A percentile compares a stretch with the other conserved stretches of the same genome.
These are phyloP conservation scores for Leptographium galeiforme DNA, from an alignment of 2,329 filamentous ascomycete species.

Conservation along the genomic window DNA sequence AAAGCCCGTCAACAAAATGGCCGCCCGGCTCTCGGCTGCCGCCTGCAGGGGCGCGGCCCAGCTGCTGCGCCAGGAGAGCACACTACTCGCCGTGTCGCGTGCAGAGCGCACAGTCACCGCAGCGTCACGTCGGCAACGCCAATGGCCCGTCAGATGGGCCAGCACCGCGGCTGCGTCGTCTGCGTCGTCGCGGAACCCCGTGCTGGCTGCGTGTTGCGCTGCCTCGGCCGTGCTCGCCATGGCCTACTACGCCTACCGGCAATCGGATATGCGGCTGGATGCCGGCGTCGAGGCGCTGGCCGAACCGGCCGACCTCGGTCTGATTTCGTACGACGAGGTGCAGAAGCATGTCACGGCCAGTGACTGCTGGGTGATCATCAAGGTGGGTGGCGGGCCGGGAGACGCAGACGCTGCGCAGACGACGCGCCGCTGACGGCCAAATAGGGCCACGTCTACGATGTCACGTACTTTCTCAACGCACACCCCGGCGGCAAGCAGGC, in stretches of 20 bases:
- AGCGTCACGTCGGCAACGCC: neutral
- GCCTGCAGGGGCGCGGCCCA: neutral
- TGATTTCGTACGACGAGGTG: slow-evolving; percentile 3
- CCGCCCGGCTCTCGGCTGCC: neutral
- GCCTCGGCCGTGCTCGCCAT: neutral
- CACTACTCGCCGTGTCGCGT: too few species aligned
- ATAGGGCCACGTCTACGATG: slow-evolving; percentile 53
- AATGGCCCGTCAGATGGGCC: neutral
- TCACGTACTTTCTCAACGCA: slow-evolving; percentile 69
- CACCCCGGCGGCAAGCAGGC: slow-evolving; percentile 54
- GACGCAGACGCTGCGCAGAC: neutral
- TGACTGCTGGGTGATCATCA: slow-evolving; percentile 7
- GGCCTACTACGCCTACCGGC: neutral
- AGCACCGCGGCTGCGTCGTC: neutral
- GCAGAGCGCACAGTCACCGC: neutral
- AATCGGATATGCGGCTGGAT: neutral
- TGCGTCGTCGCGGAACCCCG: neutral
- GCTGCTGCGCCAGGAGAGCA: neutral
- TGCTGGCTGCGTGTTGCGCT: neutral
- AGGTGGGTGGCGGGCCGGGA: neutral
- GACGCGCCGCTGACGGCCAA: neutral
- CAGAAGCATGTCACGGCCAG: slow-evolving; percentile 1
- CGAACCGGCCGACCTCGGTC: neutral
- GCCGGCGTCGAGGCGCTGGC: neutral
- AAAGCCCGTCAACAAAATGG: neutral